These are phyloP conservation scores for Endoconidiophora polonica DNA, from an alignment of 2,329 filamentous ascomycete species.

Conservation along the genomic window DNA sequence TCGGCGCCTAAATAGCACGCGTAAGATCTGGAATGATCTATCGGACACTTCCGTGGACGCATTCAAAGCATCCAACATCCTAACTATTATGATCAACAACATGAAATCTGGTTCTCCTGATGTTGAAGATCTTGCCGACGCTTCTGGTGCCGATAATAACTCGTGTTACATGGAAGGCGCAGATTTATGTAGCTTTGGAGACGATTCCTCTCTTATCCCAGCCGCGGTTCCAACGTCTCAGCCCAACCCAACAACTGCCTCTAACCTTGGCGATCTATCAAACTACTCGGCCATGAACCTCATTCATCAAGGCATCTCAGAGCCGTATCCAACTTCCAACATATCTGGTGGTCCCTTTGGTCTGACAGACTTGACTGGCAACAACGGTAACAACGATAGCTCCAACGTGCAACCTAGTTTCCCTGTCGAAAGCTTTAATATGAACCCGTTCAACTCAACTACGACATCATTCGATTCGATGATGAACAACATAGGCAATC, in stretches of 20 bases:
- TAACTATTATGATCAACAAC: constrained; percentile 75
- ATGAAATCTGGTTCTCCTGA: constrained; percentile 23
- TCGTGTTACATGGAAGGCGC: background rate
- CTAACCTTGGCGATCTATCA: background rate
- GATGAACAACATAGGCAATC: constrained; percentile 28
- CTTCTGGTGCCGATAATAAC: background rate
- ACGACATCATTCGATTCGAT: constrained; percentile 22
- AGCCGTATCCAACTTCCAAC: background rate
- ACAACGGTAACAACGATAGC: too few relatives aligned
- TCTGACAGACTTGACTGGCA: too few relatives aligned
- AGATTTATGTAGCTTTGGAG: background rate
- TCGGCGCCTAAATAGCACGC: constrained; percentile 51
- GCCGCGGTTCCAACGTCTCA: background rate
- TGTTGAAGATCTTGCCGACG: background rate
- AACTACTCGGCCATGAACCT: background rate
- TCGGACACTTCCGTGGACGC: constrained; percentile 73
- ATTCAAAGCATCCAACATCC: constrained; percentile 64
- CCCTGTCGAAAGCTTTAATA: too few relatives aligned
- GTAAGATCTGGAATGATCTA: constrained; percentile 64
- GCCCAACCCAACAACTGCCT: background rate
- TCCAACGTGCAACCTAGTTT: too few relatives aligned
- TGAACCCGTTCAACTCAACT: too few relatives aligned
- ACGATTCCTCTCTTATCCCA: background rate
- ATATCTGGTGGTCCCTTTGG: background rate
- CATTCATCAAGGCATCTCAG: background rate